Conservation (phyloP, 192 early-diverging fungal species). For the Coemansia umbellata region DNA sequence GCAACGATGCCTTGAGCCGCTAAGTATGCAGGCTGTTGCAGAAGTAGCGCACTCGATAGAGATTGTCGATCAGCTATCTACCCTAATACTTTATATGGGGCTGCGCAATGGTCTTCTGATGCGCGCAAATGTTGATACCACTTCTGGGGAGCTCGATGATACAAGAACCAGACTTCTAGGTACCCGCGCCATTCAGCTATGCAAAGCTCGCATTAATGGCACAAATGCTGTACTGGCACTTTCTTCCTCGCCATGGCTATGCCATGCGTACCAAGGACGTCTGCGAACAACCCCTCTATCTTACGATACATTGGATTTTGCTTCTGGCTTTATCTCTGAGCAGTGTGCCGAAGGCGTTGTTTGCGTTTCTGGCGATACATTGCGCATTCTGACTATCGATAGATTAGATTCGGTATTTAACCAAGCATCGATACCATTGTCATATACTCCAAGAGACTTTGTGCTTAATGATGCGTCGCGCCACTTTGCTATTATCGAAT, state of each 20-base stretch:
- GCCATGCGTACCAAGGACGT: conserved; percentile 71
- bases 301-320: conserved; percentile 83
- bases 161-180: conserved; percentile 84
- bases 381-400: conserved; percentile 85
- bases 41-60: conserved; percentile 69
- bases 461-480: conserved; percentile 66
- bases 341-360: conserved; percentile 89
- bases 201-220: conserved; percentile 63
- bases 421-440: conserved; percentile 76
- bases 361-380: conserved; percentile 76
- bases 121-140: conserved; percentile 77
- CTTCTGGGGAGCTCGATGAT: conserved; percentile 78
- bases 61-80: conserved; percentile 55
- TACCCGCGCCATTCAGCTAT: conserved; percentile 76
- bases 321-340: conserved; percentile 75
- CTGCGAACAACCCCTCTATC: conserved; percentile 77
- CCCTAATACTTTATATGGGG: conserved; percentile 81
- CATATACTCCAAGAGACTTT: conserved; percentile 85
- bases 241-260: conserved; percentile 88
- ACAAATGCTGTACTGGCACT: conserved; percentile 76
- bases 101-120: conserved; percentile 85
- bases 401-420: conserved; percentile 79
- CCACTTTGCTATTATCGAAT: conserved; percentile 86
- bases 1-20: conserved; percentile 67
- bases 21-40: conserved; percentile 71